These are phyloP conservation scores for Petasospora fabianii DNA, from an alignment of 1,139 yeast species.

Conservation along the genomic window DNA sequence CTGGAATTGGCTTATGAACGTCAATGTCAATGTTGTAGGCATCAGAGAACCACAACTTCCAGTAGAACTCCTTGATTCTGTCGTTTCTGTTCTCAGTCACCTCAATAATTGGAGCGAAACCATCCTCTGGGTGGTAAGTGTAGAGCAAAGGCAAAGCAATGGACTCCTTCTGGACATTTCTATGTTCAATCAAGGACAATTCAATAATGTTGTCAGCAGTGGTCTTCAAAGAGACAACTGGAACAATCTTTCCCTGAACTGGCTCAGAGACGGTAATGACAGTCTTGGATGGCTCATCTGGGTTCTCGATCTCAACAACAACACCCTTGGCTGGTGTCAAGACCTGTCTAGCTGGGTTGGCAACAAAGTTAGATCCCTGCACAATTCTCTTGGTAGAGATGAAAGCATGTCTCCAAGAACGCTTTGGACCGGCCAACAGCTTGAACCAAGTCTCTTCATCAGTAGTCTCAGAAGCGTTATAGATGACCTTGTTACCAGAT, in stretches of 20 bases:
- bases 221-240: slow-evolving; percentile 63
- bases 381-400: slow-evolving; percentile 75
- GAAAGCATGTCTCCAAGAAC: slow-evolving; percentile 91
- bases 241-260: slow-evolving; percentile 66
- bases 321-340: slow-evolving; percentile 70
- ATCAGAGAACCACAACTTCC: slow-evolving; percentile 95
- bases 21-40: slow-evolving; percentile 61
- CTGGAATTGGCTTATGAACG: slow-evolving; percentile 62
- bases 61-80: slow-evolving; percentile 92
- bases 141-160: slow-evolving; percentile 75
- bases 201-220: slow-evolving; percentile 50
- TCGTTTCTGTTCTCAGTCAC: slow-evolving; percentile 86
- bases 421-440: slow-evolving; percentile 72
- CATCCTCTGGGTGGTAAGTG: slow-evolving; percentile 77
- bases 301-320: slow-evolving; percentile 58
- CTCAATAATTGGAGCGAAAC: slow-evolving; percentile 93
- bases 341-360: slow-evolving; percentile 76
- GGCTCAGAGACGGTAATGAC: slow-evolving; percentile 64
- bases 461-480: slow-evolving; percentile 49
- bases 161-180: slow-evolving; percentile 75
- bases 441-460: slow-evolving; percentile 66
- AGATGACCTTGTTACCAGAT: slow-evolving; percentile 38
- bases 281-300: slow-evolving; percentile 50
- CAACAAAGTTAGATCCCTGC: slow-evolving; percentile 76
- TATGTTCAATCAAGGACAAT: slow-evolving; percentile 78